phyloP scores from a whole-genome alignment of 2,329 filamentous ascomycete genomes.

The Sporothrix euskadiensis region DNA sequence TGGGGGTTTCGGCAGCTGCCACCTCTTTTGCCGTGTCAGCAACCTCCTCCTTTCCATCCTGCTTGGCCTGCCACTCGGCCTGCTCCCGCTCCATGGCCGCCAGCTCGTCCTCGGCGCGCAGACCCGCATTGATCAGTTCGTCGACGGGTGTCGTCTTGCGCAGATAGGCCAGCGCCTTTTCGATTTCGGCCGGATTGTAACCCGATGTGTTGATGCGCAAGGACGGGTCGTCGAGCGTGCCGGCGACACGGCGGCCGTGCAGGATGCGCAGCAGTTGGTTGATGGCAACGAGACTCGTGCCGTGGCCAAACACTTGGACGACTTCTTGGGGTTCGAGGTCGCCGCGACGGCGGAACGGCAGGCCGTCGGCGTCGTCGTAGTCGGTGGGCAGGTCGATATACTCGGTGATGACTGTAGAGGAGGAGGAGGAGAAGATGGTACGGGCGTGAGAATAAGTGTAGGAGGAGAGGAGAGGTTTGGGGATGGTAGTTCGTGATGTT shows the following conservation, averaged over 20 bases:
- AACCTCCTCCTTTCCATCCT: conserved; percentile 34
- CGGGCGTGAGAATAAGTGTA: conserved; percentile 28
- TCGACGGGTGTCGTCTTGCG: conserved; percentile 57
- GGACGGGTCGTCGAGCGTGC: conserved; percentile 61
- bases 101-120: conserved; percentile 64
- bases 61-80: conserved; percentile 34
- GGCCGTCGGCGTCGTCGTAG: conserved; percentile 57
- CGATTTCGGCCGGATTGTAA: conserved; percentile 47
- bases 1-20: not conserved
- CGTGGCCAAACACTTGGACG: conserved; percentile 52
- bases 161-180: conserved; percentile 56
- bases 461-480: not conserved
- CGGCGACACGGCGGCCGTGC: conserved; percentile 64
- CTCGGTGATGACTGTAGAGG: conserved; percentile 46
- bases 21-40: conserved; percentile 23
- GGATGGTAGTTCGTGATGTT: not conserved
- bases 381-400: conserved; percentile 60
- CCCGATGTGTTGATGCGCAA: conserved; percentile 50
- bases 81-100: conserved; percentile 48
- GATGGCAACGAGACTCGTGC: conserved; percentile 47
- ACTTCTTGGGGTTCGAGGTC: conserved; percentile 54
- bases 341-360: conserved; percentile 50
- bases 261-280: conserved; percentile 59
- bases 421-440: conserved; percentile 37
- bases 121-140: conserved; percentile 60